Percentiles rank a stretch among this genome's conserved stretches.
These are phyloP conservation scores for Vaccinium myrtillus DNA, from an alignment of 148 eudicot genomes.

Conservation along the genomic window DNA sequence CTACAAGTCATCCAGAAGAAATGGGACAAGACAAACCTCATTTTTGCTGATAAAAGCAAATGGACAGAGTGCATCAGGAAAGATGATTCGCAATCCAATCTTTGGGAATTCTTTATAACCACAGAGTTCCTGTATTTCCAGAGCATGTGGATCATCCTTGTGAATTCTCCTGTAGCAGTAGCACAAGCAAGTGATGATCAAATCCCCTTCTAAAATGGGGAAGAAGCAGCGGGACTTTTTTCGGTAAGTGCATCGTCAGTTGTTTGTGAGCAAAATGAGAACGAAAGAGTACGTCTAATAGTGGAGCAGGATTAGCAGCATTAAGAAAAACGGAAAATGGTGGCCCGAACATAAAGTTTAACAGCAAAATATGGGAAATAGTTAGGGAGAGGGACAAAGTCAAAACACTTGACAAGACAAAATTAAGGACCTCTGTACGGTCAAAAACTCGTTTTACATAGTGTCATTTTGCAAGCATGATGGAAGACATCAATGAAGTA, in stretches of 20 bases:
- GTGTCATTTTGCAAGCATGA: not conserved
- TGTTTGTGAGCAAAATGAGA: not conserved
- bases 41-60: conserved; percentile 72
- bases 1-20: not conserved
- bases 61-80: conserved; percentile 60
- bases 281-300: not conserved
- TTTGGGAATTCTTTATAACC: conserved; percentile 54
- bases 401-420: not conserved
- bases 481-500: not conserved
- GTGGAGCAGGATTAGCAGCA: not conserved
- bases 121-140: conserved; percentile 65
- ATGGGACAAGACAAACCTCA: conserved; percentile 44
- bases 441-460: not conserved
- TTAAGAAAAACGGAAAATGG: not conserved
- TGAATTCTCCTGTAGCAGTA: conserved; percentile 70
- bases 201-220: not conserved
- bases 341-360: not conserved
- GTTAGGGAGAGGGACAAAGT: not conserved
- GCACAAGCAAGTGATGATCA: conserved; percentile 15
- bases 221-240: not conserved
- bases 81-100: conserved; percentile 65
- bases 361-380: not conserved
- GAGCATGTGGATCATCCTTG: conserved; percentile 46
- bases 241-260: not conserved
- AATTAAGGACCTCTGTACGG: not conserved